Percentiles rank a stretch among this genome's conserved stretches.
Conservation (phyloP, 2,329 filamentous ascomycete species). For the Claviceps humidiphila region DNA sequence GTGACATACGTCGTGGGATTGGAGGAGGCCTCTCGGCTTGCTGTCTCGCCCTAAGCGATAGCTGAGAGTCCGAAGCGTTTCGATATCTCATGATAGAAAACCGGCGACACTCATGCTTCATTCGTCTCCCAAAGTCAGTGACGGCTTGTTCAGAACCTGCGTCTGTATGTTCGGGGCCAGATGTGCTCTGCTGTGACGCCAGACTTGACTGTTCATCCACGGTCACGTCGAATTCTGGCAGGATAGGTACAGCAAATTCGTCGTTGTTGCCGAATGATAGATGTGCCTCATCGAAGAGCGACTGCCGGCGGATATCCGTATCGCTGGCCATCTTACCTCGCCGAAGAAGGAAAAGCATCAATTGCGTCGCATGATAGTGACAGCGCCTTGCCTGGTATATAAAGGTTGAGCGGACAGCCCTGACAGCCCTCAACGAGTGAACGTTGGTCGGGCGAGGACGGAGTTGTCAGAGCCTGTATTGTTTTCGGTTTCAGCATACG, state of each 20-base stretch:
- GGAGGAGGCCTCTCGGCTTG: conserved; percentile 46
- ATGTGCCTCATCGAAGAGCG: conserved; percentile 21
- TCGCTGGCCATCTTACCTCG: conserved; percentile 47
- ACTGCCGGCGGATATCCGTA: conserved; percentile 43
- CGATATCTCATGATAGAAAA: conserved; percentile 70
- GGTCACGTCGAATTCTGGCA: conserved; percentile 6
- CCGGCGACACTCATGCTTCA: conserved; percentile 36
- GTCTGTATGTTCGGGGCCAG: conserved; percentile 15
- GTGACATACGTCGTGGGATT: conserved; percentile 41
- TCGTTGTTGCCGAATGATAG: conserved; percentile 15
- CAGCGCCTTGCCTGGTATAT: conserved; percentile 6
- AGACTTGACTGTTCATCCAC: conserved; percentile 6
- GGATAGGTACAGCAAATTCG: conserved; percentile 5
- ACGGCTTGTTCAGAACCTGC: conserved; percentile 11
- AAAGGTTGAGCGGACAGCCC: background rate
- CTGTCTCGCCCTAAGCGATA: conserved; percentile 62
- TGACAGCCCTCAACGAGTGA: background rate
- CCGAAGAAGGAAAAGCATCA: conserved; percentile 49
- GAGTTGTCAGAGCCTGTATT: background rate
- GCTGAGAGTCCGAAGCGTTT: conserved; percentile 84
- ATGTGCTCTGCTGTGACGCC: conserved; percentile 12
- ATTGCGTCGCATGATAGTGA: conserved; percentile 26
- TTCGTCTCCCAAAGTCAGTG: conserved; percentile 22
- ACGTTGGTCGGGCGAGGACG: background rate
- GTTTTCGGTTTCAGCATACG: background rate